Base-by-base conservation (phyloP, 1,139 yeast genomes). In the Tardiomyces digboiensis region DNA sequence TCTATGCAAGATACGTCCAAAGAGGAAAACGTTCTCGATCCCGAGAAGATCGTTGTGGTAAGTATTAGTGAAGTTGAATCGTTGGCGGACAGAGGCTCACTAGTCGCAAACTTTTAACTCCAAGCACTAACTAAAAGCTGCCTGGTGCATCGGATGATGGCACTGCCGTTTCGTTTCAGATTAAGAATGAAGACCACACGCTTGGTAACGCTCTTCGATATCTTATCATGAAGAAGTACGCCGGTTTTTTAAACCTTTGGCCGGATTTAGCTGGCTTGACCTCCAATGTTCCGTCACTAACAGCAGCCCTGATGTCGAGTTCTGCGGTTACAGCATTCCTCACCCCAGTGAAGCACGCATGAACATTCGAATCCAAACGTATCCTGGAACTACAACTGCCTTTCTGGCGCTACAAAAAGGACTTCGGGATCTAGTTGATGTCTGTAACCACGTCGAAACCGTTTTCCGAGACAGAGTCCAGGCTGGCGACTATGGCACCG, bases 261-360 rank as follows among this genome's bases (percentile, higher is more conserved):
- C n/a, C n/a, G n/a, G n/a, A n/a, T 33, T 3, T 6, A 14, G 16
- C 19, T 21, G 18, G 19, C 3, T 41, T 16, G 10, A 29, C 36
- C n/a, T 44, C 18, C 18, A 16, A 13, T 36, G 14, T 19, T 23
- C 18, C 18, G 13, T 12, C 21, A 29, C 26, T 49, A 42, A 41
- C 45, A 41, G 3, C 40, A 64, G 70, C 67, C 96, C 97, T 36
- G 95, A 88, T 54, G 97, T 91, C 29, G 98, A 91, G 60, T 91
- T 93, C 64, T 91, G 97, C 61, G 98, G 98, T 47, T 91, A 91
- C 68, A 86, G 97, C 42, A 93, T 91, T 51, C 98, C 98, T n/a
- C 98, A 91, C 66, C 98, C 98, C 22, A 86, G 96, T 29, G 98
- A 93, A 66, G 76, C 87, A 49, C 83, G 85, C 56, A 70, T 91